These are phyloP conservation scores for Diphasiastrum complanatum DNA, from an alignment of 83 land plant species.

Conservation along the genomic window DNA sequence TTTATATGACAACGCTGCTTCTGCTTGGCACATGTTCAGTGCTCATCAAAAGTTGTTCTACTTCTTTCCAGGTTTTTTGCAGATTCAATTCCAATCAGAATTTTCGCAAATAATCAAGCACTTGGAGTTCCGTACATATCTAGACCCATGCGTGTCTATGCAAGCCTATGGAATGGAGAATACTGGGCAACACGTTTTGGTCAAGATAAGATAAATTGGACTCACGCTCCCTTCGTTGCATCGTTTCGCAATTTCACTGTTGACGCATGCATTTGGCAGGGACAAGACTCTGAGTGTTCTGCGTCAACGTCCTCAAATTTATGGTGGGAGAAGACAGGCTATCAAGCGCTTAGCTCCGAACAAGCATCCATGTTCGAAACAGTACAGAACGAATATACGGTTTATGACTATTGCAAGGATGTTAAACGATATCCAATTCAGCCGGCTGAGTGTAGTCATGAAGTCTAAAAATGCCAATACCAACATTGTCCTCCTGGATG, in stretches of 20 bases:
- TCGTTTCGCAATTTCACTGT: constrained; percentile 21
- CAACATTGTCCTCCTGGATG: no score
- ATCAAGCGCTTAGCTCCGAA: not conserved
- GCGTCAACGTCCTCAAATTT: not conserved
- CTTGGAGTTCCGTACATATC: constrained; percentile 17
- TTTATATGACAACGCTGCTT: no score
- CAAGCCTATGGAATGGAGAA: constrained; percentile 31
- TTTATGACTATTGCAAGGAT: constrained; percentile 36
- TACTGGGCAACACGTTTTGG: constrained; percentile 33
- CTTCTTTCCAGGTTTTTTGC: constrained; percentile 23
- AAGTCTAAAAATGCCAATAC: no score
- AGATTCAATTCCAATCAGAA: constrained; percentile 23
- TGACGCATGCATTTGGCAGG: constrained; percentile 12
- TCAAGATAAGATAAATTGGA: constrained; percentile 31
- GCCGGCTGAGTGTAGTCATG: constrained; percentile 1
- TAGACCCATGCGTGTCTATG: constrained; percentile 29
- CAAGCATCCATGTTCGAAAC: constrained; percentile 13
- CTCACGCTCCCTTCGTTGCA: constrained; percentile 30
- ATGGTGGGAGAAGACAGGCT: constrained; percentile 17
- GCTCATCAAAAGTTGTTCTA: no score
- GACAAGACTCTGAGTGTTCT: not conserved
- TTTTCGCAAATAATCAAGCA: constrained; percentile 13
- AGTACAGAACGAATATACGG: constrained; percentile 31
- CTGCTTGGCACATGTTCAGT: no score
- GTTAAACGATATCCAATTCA: constrained; percentile 18